A percentile compares a stretch with the other conserved stretches of the same genome.
These are phyloP conservation scores for Millerago galiae DNA, from an alignment of 805 yeast genomes.

Conservation along the genomic window DNA sequence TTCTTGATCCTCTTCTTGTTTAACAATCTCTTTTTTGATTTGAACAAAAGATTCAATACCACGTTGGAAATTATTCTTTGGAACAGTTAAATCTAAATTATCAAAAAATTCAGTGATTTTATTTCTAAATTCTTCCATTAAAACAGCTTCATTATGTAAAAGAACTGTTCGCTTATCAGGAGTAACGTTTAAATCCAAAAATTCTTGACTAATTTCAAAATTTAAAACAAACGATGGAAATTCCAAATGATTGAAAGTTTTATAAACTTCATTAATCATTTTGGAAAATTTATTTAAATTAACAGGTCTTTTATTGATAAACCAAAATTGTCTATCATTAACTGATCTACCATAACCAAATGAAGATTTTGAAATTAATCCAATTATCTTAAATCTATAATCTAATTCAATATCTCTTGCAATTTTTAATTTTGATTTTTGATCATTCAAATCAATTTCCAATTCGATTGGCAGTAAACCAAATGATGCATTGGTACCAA, in stretches of 20 bases:
- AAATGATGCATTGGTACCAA: constrained; percentile 58
- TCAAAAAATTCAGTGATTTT: constrained; percentile 43
- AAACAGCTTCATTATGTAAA: constrained; percentile 56
- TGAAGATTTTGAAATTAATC: constrained; percentile 68
- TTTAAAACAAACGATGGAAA: constrained; percentile 65
- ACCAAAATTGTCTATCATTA: constrained; percentile 70
- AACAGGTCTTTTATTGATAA: constrained; percentile 73
- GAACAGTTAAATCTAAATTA: constrained; percentile 26
- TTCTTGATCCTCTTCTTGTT: constrained; percentile 7
- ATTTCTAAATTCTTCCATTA: constrained; percentile 51
- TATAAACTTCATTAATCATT: constrained; percentile 68
- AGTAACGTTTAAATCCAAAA: constrained; percentile 79
- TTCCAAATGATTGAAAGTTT: constrained; percentile 64
- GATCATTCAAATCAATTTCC: constrained; percentile 28
- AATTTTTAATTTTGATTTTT: constrained; percentile 16
- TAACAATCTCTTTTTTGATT: constrained; percentile 3
- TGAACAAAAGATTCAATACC: constrained; percentile 2
- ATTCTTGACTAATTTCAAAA: constrained; percentile 42
- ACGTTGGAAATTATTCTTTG: constrained; percentile 18
- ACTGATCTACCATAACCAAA: constrained; percentile 73
- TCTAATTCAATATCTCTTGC: constrained; percentile 13
- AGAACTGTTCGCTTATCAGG: constrained; percentile 82
- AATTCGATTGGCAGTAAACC: constrained; percentile 50
- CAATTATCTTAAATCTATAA: constrained; percentile 38
- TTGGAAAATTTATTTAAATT: constrained; percentile 46